Conservation (phyloP, 208 protist genomes). For the Trypanosomatidae sp. region DNA sequence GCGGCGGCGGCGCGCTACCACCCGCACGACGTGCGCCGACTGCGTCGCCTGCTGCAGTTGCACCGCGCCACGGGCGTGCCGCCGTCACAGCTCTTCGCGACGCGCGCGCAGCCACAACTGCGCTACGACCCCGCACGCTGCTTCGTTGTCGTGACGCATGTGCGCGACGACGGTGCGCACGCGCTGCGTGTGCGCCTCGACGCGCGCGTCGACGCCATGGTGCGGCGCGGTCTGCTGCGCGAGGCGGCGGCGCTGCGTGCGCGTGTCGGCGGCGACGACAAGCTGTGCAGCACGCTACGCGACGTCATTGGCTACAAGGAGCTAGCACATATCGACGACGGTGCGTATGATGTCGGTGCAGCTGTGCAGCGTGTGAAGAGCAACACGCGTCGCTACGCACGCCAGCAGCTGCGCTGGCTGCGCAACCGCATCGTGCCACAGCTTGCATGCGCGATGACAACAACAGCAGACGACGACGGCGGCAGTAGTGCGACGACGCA, state of each 20-base stretch:
- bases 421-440: conserved; percentile 47
- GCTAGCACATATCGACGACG: conserved; percentile 7
- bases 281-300: conserved; percentile 10
- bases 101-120: conserved; percentile 11
- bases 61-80: conserved; percentile 22
- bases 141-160: conserved; percentile 59
- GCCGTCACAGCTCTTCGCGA: conserved; percentile 32
- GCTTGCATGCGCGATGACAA: conserved; percentile 8
- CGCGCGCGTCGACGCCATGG: conserved; percentile 68
- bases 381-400: conserved; percentile 65
- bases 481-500: no score
- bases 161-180: no score
- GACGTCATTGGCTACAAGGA: conserved; percentile 78
- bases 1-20: conserved; percentile 54
- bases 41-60: conserved; percentile 70
- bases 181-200: conserved; percentile 32
- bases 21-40: conserved; percentile 67
- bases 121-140: conserved; percentile 13
- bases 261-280: neutral
- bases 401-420: conserved; percentile 71
- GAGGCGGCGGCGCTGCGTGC: conserved; percentile 32
- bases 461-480: no score
- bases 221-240: conserved; percentile 38
- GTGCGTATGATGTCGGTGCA: neutral
- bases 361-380: conserved; percentile 25